Conservation (phyloP, 129 eudicot species). For the Gnaphalium uliginosum region DNA sequence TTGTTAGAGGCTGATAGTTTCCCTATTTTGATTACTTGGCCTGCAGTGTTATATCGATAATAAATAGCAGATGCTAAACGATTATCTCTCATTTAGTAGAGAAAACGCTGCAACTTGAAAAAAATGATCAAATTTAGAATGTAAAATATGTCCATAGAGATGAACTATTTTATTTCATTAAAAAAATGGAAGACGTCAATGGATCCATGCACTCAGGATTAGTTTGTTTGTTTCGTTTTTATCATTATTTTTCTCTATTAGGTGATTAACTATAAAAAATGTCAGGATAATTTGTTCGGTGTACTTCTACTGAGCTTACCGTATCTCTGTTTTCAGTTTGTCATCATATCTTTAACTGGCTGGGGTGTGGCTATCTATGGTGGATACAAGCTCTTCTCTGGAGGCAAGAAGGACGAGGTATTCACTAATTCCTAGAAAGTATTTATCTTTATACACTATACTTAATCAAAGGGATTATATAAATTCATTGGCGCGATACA, state of each 20-base stretch:
- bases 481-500: neutral
- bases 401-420: slow-evolving; percentile 62
- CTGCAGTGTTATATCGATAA: neutral
- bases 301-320: neutral
- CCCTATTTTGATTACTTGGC: neutral
- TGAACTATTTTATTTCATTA: too few relatives aligned
- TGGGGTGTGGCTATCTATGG: slow-evolving; percentile 64
- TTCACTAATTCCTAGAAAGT: neutral
- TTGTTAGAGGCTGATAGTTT: neutral
- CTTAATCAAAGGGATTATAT: neutral
- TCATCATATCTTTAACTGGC: slow-evolving; percentile 66
- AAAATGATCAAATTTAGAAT: too few relatives aligned
- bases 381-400: slow-evolving; percentile 58
- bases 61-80: neutral
- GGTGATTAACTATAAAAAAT: neutral
- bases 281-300: neutral
- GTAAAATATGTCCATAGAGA: too few relatives aligned
- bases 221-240: neutral
- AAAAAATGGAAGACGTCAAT: too few relatives aligned
- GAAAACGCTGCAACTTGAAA: too few relatives aligned
- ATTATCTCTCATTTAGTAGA: too few relatives aligned
- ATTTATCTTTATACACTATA: neutral
- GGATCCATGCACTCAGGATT: neutral
- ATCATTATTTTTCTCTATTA: neutral
- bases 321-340: slow-evolving; percentile 25